A percentile compares a stretch with the other conserved stretches of the same genome.
These are phyloP conservation scores for Sinapis alba DNA, from an alignment of 441 rosid genomes.

Conservation along the genomic window DNA sequence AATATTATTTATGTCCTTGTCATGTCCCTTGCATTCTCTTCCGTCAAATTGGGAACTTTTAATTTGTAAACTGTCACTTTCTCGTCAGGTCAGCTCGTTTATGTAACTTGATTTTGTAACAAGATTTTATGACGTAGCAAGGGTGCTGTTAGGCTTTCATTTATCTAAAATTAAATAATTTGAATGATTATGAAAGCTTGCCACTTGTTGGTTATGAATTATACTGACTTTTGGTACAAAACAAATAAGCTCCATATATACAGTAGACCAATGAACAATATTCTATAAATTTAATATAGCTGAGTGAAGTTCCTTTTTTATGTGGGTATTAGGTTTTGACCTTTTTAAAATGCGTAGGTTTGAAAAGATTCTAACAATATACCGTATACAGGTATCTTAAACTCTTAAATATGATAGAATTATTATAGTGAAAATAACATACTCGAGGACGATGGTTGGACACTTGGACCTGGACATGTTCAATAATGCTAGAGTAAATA, in stretches of 20 bases:
- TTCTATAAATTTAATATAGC: not conserved
- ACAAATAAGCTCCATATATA: not conserved
- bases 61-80: conserved; percentile 4
- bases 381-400: not conserved
- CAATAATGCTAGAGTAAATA: not conserved
- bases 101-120: conserved; percentile 19
- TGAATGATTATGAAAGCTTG: conserved; percentile 5
- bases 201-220: not conserved
- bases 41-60: conserved; percentile 9
- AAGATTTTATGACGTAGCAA: not conserved
- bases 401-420: not conserved
- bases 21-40: not conserved
- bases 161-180: not conserved
- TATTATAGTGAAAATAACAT: not conserved
- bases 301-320: not conserved
- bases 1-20: not conserved
- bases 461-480: not conserved
- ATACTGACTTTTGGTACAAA: conserved; percentile 5
- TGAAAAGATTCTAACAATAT: not conserved
- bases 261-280: not conserved
- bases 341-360: not conserved
- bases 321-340: not conserved
- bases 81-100: conserved; percentile 21
- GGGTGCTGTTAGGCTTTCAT: not conserved
- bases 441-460: not conserved